phyloP scores from a whole-genome alignment of 805 yeast genomes.

The Metschnikowia drakensbergensis region DNA sequence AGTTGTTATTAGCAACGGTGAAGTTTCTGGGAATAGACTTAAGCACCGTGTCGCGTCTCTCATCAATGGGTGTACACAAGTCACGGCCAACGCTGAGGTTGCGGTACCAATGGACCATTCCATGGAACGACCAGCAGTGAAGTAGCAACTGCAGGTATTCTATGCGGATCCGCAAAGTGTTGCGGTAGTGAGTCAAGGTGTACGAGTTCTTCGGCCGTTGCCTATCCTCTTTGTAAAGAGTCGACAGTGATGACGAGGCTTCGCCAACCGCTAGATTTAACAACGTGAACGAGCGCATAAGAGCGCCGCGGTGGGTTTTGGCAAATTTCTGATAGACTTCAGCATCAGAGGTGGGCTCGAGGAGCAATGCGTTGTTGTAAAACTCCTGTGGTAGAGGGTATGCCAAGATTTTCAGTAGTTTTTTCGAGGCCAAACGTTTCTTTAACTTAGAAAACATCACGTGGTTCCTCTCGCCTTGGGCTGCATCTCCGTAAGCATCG shows the following conservation, averaged over 20 bases:
- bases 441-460: conserved; percentile 20
- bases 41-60: conserved; percentile 22
- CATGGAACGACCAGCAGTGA: conserved; percentile 41
- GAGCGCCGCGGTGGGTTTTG: conserved; percentile 21
- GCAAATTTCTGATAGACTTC: conserved; percentile 18
- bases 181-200: conserved; percentile 24
- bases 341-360: conserved; percentile 32
- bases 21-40: conserved; percentile 20
- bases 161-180: conserved; percentile 34
- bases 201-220: conserved; percentile 3
- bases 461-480: not conserved
- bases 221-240: conserved; percentile 23
- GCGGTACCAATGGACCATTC: conserved; percentile 38
- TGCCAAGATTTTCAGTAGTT: conserved; percentile 14
- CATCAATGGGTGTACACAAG: conserved; percentile 30
- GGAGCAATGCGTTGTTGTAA: conserved; percentile 31
- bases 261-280: conserved; percentile 30
- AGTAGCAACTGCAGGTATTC: conserved; percentile 37
- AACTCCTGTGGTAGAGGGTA: conserved; percentile 19
- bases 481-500: conserved; percentile 31
- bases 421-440: conserved; percentile 16
- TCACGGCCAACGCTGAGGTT: conserved; percentile 33
- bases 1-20: conserved; percentile 12
- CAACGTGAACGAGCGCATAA: conserved; percentile 29
- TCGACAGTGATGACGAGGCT: conserved; percentile 33